Percentiles rank a stretch among this genome's conserved stretches.
These are phyloP conservation scores for Galeopsis tetrahit DNA, from an alignment of 257 asterid genomes.

Conservation along the genomic window DNA sequence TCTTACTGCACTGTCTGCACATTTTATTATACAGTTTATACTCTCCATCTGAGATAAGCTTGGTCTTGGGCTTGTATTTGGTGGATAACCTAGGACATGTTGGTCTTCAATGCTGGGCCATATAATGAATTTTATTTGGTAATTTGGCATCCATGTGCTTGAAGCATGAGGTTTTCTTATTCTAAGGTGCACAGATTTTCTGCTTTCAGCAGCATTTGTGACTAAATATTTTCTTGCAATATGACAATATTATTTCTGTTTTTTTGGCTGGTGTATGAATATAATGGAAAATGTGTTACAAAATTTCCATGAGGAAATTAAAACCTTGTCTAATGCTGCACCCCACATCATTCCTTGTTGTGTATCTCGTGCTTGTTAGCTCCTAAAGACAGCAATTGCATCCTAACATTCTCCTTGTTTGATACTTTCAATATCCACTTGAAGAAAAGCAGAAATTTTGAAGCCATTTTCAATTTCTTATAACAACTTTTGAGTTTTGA, in stretches of 20 bases:
- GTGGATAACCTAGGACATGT: neutral
- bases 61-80: neutral
- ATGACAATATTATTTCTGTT: neutral
- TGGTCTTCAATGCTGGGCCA: neutral
- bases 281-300: neutral
- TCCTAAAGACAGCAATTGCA: neutral
- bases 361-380: neutral
- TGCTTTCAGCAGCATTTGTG: slow-evolving; percentile 4
- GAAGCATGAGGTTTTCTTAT: neutral
- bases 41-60: neutral
- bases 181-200: neutral
- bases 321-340: neutral
- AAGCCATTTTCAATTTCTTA: neutral
- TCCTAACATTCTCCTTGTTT: neutral
- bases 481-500: neutral
- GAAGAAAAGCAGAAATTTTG: slow-evolving; percentile 7
- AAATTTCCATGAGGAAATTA: slow-evolving; percentile 4
- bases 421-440: neutral
- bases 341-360: neutral
- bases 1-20: neutral
- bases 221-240: slow-evolving; percentile 1
- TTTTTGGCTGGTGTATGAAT: neutral
- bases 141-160: neutral
- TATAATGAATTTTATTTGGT: neutral
- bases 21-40: neutral